A percentile compares a stretch with the other conserved stretches of the same genome.
These are phyloP conservation scores for Micractinium sp. DNA, from an alignment of 139 green algal species.

Conservation along the genomic window DNA sequence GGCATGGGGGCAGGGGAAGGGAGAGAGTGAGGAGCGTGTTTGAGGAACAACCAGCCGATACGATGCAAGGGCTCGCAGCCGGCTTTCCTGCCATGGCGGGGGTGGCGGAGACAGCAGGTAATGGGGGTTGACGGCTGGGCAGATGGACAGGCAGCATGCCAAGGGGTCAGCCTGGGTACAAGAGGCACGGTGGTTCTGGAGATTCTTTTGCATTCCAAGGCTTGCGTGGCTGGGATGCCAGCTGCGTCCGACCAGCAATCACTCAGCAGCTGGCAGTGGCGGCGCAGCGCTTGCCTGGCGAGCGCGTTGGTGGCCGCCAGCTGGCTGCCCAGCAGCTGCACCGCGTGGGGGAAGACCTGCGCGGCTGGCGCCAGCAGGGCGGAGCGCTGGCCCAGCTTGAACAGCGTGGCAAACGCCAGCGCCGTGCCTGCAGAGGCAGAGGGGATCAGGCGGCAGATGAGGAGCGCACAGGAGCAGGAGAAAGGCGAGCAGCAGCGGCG, in stretches of 20 bases:
- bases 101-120: too few species aligned
- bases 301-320: constrained; percentile 46
- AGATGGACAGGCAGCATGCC: neutral
- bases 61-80: too few species aligned
- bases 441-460: too few species aligned
- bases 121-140: neutral
- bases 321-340: constrained; percentile 50
- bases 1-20: neutral
- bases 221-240: neutral
- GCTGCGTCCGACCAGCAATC: neutral
- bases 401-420: constrained; percentile 67
- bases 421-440: constrained; percentile 45
- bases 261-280: too few species aligned
- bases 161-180: neutral
- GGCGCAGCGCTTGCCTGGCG: constrained; percentile 11
- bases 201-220: neutral
- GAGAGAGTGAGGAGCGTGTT: too few species aligned
- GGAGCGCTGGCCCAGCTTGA: constrained; percentile 73
- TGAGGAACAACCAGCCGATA: too few species aligned
- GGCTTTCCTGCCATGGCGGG: neutral
- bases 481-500: neutral
- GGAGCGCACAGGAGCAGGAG: neutral
- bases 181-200: neutral
- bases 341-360: constrained; percentile 42
- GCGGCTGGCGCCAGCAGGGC: constrained; percentile 58